phyloP scores from a whole-genome alignment of 1,139 yeast species.

The Scheffersomyces illinoinensis region DNA sequence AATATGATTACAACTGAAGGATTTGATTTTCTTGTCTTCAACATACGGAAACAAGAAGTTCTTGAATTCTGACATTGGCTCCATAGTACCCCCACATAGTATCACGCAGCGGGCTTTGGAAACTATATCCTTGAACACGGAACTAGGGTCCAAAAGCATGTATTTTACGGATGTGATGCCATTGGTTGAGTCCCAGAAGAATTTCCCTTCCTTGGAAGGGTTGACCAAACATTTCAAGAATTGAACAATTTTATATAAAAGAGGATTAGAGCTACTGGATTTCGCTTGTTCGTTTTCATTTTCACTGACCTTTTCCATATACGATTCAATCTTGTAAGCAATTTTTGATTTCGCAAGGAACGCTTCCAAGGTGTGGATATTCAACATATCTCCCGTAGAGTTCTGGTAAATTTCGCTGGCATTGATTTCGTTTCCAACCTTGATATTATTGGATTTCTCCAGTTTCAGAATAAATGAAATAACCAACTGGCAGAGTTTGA shows the following conservation, averaged over 20 bases:
- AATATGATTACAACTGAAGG: constrained; percentile 81
- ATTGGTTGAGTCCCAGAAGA: constrained; percentile 56
- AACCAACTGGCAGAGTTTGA: constrained; percentile 56
- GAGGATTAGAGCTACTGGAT: constrained; percentile 44
- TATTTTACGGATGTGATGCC: constrained; percentile 52
- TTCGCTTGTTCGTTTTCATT: constrained; percentile 7
- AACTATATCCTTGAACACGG: constrained; percentile 64
- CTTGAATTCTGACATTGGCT: constrained; percentile 74
- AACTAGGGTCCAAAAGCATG: constrained; percentile 79
- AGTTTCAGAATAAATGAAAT: constrained; percentile 40
- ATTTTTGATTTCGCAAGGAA: constrained; percentile 71
- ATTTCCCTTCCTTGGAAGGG: constrained; percentile 79
- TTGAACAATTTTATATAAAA: constrained; percentile 63
- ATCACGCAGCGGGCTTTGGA: constrained; percentile 70
- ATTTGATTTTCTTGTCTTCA: constrained; percentile 38
- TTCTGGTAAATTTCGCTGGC: constrained; percentile 53
- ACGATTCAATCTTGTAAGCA: constrained; percentile 81
- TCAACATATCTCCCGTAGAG: constrained; percentile 69
- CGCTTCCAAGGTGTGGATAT: constrained; percentile 64
- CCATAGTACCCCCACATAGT: constrained; percentile 96
- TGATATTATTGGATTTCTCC: constrained; percentile 26
- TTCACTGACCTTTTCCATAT: constrained; percentile 42
- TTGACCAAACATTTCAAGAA: constrained; percentile 69
- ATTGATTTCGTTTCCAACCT: constrained; percentile 56
- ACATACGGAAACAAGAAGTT: constrained; percentile 66